Evolutionary conservation across 352 stramenopile genomes (phyloP), one percentile per base, ranked within the genome.

Genomic region (Globisporangium uncinulatum): DNA sequence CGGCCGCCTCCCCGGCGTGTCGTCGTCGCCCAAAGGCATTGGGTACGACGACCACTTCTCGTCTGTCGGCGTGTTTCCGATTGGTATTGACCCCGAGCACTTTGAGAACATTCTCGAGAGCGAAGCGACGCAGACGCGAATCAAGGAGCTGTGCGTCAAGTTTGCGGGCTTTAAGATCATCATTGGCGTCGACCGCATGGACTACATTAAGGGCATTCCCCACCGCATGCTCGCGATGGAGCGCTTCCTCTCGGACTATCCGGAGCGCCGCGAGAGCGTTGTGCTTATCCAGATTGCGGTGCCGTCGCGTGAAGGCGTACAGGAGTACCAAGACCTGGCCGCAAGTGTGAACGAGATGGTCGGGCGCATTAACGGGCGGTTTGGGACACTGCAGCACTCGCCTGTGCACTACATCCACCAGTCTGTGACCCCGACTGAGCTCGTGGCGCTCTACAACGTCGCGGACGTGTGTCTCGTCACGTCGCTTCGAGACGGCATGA

Each of bases 201-300:
- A 96, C 70, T 82, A 93, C 24, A 92, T 89, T 67, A 96, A 96
- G 66, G 87, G 87, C 13, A 94, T 96, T 43, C 87, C 87, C 5
- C 80, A 96, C 61, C 95, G 94, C 55, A 69, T 96, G 50, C 56
- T 95, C 42, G 87, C 82, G 39, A 91, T 97, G 67, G 88, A 97
- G 56, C 69, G 78, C 48, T 74, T 96, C 44, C 64, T 97, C n/a
- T 79, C 76, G 24, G 67, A 75, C 0, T 93, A 94, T 59, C 87
- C 88, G 14, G 83, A 98, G 57, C 98, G 89, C 87, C 82, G 94
- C 41, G 89, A 95, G 46, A 98, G 98, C 69, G 90, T 98, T 44
- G 92, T 97, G 17, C 65, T 98, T 29, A 90, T 98, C 48, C 93
- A 98, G 69, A 97, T 99, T 56, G 95, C 94, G 15, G 96, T 99